These are phyloP conservation scores for Meyerozyma smithsonii DNA, from an alignment of 1,139 yeast species.

Conservation along the genomic window DNA sequence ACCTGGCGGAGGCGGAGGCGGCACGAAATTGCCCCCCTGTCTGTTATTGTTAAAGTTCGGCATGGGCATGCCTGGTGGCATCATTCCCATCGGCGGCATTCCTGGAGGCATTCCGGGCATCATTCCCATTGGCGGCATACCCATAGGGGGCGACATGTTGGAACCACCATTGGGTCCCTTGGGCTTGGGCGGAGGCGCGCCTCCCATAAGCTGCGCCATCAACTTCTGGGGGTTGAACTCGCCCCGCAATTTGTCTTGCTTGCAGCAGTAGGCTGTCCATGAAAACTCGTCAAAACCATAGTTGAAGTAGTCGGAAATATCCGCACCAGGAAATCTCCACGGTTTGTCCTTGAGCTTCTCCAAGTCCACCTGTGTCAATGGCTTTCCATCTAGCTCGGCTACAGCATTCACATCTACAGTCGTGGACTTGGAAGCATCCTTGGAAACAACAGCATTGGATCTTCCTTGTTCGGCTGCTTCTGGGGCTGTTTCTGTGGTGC, in stretches of 20 bases:
- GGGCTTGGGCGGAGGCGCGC: conserved; percentile 10
- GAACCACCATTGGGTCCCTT: not conserved
- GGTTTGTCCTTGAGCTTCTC: conserved; percentile 89
- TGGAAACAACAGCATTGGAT: conserved; percentile 31
- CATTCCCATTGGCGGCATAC: conserved; percentile 20
- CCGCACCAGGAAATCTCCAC: conserved; percentile 98
- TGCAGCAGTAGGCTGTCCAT: conserved; percentile 89
- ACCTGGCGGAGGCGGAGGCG: conserved; percentile 1
- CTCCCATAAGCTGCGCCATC: conserved; percentile 41
- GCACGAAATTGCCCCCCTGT: conserved; percentile 1
- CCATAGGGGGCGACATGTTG: conserved; percentile 11
- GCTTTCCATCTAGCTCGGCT: conserved; percentile 78
- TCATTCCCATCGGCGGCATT: conserved; percentile 14
- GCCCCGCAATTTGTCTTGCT: conserved; percentile 77
- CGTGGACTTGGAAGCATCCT: conserved; percentile 28
- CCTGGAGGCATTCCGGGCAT: conserved; percentile 17
- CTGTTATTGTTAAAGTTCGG: conserved; percentile 2
- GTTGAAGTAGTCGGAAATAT: conserved; percentile 88
- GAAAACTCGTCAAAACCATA: conserved; percentile 95
- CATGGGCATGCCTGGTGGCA: conserved; percentile 13
- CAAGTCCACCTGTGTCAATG: conserved; percentile 76
- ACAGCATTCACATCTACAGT: conserved; percentile 71
- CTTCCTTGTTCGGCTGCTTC: conserved; percentile 16
- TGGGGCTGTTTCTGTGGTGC: conserved; percentile 16
- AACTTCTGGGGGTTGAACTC: conserved; percentile 66